A percentile compares a stretch with the other conserved stretches of the same genome.
phyloP scores from a whole-genome alignment of 257 asterid genomes.

The Catharanthus roseus region DNA sequence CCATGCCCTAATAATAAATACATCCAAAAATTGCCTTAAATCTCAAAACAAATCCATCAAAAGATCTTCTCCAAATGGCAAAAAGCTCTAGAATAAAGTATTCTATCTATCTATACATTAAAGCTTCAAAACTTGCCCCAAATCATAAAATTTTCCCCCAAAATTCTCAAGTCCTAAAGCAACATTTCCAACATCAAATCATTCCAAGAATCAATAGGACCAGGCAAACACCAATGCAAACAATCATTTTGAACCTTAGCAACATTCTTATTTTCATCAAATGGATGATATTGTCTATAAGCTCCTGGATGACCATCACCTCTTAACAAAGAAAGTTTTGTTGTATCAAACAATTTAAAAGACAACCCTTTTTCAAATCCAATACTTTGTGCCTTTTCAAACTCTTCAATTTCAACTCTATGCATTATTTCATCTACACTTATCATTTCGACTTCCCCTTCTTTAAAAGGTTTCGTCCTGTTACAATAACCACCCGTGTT shows the following conservation, averaged over 20 bases:
- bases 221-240: conserved; percentile 96
- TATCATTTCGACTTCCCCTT: conserved; percentile 33
- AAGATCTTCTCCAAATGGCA: too few species aligned
- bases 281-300: conserved; percentile 65
- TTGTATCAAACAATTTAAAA: conserved; percentile 48
- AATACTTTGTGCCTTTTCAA: conserved; percentile 25
- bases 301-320: conserved; percentile 87
- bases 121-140: not conserved
- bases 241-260: conserved; percentile 78
- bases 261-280: conserved; percentile 37
- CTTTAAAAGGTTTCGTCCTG: conserved; percentile 50
- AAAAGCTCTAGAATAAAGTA: too few species aligned
- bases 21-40: too few species aligned
- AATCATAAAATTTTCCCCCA: too few species aligned
- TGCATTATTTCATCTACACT: conserved; percentile 35
- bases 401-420: conserved; percentile 52
- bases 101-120: too few species aligned
- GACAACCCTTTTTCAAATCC: conserved; percentile 22
- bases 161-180: too few species aligned
- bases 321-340: conserved; percentile 45
- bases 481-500: conserved; percentile 66
- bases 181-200: conserved; percentile 71
- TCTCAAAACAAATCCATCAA: too few species aligned
- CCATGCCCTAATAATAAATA: too few species aligned
- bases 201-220: conserved; percentile 96